Evolutionary conservation across 805 yeast genomes (phyloP), one percentile per base, ranked within the genome.

Genomic region (Starmerella lactis-condensi): DNA sequence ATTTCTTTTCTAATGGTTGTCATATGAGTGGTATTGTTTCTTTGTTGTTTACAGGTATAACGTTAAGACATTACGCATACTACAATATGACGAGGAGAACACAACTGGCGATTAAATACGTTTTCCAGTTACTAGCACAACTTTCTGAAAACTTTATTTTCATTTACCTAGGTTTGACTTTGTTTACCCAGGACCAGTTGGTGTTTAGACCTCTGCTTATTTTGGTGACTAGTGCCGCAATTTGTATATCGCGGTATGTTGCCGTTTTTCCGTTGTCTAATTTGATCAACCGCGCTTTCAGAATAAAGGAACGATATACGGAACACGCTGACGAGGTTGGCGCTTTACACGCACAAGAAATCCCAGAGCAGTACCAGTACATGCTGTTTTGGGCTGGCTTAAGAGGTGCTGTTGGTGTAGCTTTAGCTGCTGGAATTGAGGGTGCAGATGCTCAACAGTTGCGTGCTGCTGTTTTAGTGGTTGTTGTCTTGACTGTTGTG

Each of bases 381-480:
- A 89, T 89, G 98, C 81, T 85, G 30, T 89, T 89, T 53, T 89
- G 99, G 99, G 98, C 98, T 2, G 99, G 99, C 3, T 61, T 89
- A 34, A 65, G 99, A 49, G 99, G 99, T 37, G 99, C 99, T 1
- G 99, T 89, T 22, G 99, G 99, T 41, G 99, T 89, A 4, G 99
- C 98, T 0, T 65, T 89, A 47, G 98, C 98, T 0, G 81, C 91
- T 72, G 98, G 98, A 10, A 60, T 89, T 24, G 93, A 79, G 55
- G 98, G 96, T 38, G 94, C 85, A 48, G 72, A 78, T 34, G 85
- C 83, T 41, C 72, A 74, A 49, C 72, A 93, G 0, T 59, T 89
- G 32, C 57, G 85, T 32, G 99, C 98, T 3, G 91, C 98, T 0
- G 94, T 91, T 1, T 59, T 91, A 26, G 96, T 91, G 10, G 96